phyloP scores from a whole-genome alignment of 1,284 basidiomycete species.

The Meira miltonrushii region DNA sequence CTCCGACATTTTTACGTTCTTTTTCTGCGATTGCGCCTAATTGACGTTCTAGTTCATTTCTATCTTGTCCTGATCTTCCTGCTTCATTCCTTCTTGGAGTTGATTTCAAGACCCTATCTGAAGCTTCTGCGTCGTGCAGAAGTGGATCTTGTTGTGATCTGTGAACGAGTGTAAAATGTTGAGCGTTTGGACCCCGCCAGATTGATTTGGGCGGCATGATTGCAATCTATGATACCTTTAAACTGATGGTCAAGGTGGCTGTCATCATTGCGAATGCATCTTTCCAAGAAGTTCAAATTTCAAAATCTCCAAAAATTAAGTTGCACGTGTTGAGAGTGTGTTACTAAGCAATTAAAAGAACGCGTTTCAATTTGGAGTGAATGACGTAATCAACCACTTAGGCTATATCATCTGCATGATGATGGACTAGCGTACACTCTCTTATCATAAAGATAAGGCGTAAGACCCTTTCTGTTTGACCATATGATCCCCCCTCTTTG shows the following conservation, averaged over 20 bases:
- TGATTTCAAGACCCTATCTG: conserved; percentile 78
- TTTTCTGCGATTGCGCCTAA: conserved; percentile 56
- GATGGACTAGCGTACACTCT: no score
- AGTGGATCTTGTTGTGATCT: conserved; percentile 92
- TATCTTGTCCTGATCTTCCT: conserved; percentile 58
- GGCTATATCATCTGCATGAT: no score
- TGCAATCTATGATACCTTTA: background rate
- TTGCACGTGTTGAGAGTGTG: no score
- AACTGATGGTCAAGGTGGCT: background rate
- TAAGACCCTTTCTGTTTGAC: no score
- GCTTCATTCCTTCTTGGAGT: conserved; percentile 49
- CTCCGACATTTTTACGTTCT: conserved; percentile 60
- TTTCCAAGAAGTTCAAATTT: background rate
- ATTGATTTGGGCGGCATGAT: conserved; percentile 60
- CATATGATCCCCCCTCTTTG: no score
- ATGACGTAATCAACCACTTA: no score
- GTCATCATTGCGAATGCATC: background rate
- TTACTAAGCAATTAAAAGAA: no score
- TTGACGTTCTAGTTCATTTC: conserved; percentile 65
- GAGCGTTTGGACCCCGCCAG: conserved; percentile 78
- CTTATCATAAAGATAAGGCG: no score
- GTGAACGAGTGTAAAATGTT: conserved; percentile 95
- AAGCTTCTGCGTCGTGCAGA: conserved; percentile 86
- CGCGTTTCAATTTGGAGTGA: no score
- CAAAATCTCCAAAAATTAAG: background rate